Evolutionary conservation across 2,329 filamentous ascomycete species (phyloP), one percentile per base, ranked within the genome.

Genomic region (Alternaria viburni): DNA sequence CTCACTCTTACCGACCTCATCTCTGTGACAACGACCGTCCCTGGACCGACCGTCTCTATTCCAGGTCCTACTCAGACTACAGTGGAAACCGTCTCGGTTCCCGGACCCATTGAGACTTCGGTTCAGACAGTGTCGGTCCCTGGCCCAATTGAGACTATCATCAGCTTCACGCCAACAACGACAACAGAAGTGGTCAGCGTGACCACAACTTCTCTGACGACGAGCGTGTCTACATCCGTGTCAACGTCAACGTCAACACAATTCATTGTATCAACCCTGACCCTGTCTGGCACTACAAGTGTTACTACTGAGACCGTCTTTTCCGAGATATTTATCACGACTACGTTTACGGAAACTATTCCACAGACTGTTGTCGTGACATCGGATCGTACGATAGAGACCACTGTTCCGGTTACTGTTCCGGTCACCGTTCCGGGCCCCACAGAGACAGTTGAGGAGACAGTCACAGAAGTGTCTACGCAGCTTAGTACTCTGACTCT

Each of bases 401-500:
- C 59, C 5, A 50, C 23, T 13, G 19, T 61, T 11, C 44, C 58
- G 6, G 28, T 63, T 5, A 54, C 25, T 4, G n/a, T 57, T 4
- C 59, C 59, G 2, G 60, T 63, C 9, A 54, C 25, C 11, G n/a
- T 57, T 4, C 59, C 59, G 1, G 60, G 60, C 3, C 56, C 60
- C 5, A 71, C 66, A 11, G 13, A 63, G 50, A 62, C 56, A 12
- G 12, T 54, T 1, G 63, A 69, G 13, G 57, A 62, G 17, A 73
- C 69, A 12, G 57, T 64, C 12, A 73, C 64, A 13, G 32, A 69
- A 36, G 59, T 67, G 2, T 67, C 69, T 3, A 76, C 70, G 5
- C 67, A 65, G 11, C 30, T 73, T 7, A 68, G 59, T 8, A 74
- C 69, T 10, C 46, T 68, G 13, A 74, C 69, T 8, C 17, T 74